These are phyloP conservation scores for Oryza glaberrima DNA, from an alignment of 176 grass and related monocot genomes.

Conservation along the genomic window DNA sequence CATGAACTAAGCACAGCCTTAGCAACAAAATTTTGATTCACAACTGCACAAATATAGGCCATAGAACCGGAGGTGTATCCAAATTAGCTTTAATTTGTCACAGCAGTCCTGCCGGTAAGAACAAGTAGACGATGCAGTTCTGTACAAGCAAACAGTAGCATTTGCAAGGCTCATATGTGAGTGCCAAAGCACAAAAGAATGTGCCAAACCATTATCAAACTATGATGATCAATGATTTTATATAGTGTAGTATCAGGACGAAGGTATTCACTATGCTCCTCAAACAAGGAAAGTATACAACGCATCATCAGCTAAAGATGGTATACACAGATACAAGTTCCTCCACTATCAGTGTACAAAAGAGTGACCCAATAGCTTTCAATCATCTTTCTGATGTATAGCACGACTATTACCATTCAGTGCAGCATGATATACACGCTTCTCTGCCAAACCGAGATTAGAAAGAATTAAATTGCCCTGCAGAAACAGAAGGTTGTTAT, in stretches of 20 bases:
- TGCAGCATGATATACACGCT: constrained; percentile 81
- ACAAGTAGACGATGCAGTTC: constrained; percentile 79
- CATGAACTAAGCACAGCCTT: too few relatives aligned
- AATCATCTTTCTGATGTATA: constrained; percentile 90
- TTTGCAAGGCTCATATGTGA: neutral
- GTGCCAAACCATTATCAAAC: constrained; percentile 11
- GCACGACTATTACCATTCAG: constrained; percentile 76
- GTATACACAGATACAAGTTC: constrained; percentile 44
- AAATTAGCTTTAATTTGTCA: constrained; percentile 78
- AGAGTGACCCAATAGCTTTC: constrained; percentile 38
- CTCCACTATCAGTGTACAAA: constrained; percentile 37
- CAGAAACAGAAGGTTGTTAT: constrained; percentile 26
- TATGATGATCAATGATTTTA: constrained; percentile 35
- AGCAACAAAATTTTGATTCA: constrained; percentile 23
- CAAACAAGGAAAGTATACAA: constrained; percentile 38
- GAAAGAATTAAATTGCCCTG: constrained; percentile 93
- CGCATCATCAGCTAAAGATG: constrained; percentile 32
- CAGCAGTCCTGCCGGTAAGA: constrained; percentile 89
- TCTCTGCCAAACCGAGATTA: constrained; percentile 79
- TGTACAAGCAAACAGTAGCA: constrained; percentile 24
- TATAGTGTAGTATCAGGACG: constrained; percentile 49
- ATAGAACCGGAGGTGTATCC: constrained; percentile 40
- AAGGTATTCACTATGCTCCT: constrained; percentile 37
- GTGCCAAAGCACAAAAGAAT: constrained; percentile 5
- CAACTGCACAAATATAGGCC: neutral